These are phyloP conservation scores for Quercus berberidifolia DNA, from an alignment of 306 rosid species.

Conservation along the genomic window DNA sequence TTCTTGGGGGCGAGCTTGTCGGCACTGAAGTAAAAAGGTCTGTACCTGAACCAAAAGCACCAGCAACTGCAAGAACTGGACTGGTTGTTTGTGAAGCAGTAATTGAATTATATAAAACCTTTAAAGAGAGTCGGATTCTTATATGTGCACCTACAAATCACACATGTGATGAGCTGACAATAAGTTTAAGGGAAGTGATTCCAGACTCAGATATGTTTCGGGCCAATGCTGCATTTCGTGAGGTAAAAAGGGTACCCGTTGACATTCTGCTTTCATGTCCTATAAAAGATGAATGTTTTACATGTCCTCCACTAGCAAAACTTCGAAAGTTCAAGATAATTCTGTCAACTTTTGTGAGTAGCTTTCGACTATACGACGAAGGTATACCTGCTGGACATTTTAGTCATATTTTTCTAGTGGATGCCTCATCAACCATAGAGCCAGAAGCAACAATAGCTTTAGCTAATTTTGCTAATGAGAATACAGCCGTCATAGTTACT, in stretches of 20 bases:
- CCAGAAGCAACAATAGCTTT: conserved; percentile 25
- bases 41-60: no score
- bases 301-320: conserved; percentile 22
- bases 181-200: no score
- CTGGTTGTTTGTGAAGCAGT: no score
- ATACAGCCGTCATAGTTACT: conserved; percentile 28
- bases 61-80: no score
- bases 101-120: no score
- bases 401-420: conserved; percentile 37
- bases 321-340: conserved; percentile 28
- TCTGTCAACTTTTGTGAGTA: conserved; percentile 34
- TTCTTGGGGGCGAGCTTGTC: no score
- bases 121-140: no score
- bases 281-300: conserved; percentile 19
- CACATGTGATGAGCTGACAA: no score
- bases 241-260: conserved; percentile 18
- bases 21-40: no score
- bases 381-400: conserved; percentile 17
- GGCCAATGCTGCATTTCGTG: not conserved
- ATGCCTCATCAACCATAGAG: conserved; percentile 34
- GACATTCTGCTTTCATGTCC: conserved; percentile 29
- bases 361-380: not conserved
- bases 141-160: no score
- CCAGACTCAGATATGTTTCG: no score
- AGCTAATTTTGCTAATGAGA: conserved; percentile 23